A percentile compares a stretch with the other conserved stretches of the same genome.
phyloP scores from a whole-genome alignment of 2,329 filamentous ascomycete genomes.

The Verticillium nubilum region DNA sequence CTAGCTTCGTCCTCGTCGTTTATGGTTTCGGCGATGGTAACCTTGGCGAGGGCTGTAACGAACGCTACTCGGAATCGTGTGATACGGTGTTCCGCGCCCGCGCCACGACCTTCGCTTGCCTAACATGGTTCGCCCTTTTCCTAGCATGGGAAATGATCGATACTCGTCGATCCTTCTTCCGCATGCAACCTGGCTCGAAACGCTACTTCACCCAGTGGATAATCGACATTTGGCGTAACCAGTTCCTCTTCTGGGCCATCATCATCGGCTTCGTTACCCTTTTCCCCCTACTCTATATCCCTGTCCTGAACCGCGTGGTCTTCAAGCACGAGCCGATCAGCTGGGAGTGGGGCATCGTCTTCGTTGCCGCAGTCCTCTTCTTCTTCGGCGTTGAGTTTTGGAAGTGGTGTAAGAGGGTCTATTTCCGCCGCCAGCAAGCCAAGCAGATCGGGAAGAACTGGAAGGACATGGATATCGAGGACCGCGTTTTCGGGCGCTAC shows the following conservation, averaged over 20 bases:
- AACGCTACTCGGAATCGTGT: constrained; percentile 39
- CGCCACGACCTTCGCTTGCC: constrained; percentile 58
- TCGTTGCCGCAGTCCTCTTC: constrained; percentile 39
- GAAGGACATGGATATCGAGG: constrained; percentile 8
- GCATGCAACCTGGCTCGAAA: constrained; percentile 53
- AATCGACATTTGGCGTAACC: constrained; percentile 47
- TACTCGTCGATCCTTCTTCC: constrained; percentile 59
- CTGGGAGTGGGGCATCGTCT: constrained; percentile 44
- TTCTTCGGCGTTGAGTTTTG: constrained; percentile 43
- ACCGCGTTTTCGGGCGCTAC: constrained; percentile 8
- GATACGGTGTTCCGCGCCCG: constrained; percentile 57
- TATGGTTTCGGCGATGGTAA: constrained; percentile 38
- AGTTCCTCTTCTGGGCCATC: constrained; percentile 43
- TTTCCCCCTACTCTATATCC: constrained; percentile 39
- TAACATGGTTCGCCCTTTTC: constrained; percentile 64
- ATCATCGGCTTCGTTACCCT: constrained; percentile 24
- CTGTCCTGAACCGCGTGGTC: constrained; percentile 41
- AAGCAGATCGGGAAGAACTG: constrained; percentile 4
- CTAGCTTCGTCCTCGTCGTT: constrained; percentile 3
- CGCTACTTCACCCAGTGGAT: constrained; percentile 54
- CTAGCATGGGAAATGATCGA: constrained; percentile 65
- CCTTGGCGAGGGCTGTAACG: constrained; percentile 50
- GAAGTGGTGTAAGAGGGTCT: constrained; percentile 41
- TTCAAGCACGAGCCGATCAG: constrained; percentile 39
- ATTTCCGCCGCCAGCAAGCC: constrained; percentile 4